These are phyloP conservation scores for Ogataea thermomethanolica DNA, from an alignment of 805 yeast genomes.

Conservation along the genomic window DNA sequence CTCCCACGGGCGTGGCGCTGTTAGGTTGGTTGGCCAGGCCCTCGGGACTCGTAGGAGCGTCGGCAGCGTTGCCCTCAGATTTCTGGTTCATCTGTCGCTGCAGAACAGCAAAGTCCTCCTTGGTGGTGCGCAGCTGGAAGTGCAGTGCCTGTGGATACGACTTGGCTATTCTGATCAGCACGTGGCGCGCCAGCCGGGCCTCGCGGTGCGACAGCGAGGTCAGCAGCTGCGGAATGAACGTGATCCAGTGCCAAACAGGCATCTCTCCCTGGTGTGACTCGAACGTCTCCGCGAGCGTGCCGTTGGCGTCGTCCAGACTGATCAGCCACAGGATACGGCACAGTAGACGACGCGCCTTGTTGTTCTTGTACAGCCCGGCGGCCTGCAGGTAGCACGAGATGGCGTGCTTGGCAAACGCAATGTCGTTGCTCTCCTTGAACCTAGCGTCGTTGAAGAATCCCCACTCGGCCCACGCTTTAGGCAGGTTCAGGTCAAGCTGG, in stretches of 20 bases:
- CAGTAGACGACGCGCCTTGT: constrained; percentile 81
- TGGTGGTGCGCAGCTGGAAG: constrained; percentile 91
- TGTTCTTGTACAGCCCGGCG: constrained; percentile 91
- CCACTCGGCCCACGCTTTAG: constrained; percentile 99
- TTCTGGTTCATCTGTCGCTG: constrained; percentile 56
- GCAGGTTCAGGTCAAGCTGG: constrained; percentile 87
- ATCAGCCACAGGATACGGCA: constrained; percentile 93
- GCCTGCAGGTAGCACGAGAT: constrained; percentile 96
- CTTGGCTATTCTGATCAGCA: constrained; percentile 88
- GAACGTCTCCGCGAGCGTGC: constrained; percentile 80
- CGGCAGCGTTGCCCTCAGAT: constrained; percentile 13
- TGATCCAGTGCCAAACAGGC: constrained; percentile 99
- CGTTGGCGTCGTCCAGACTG: constrained; percentile 81
- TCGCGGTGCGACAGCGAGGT: constrained; percentile 89
- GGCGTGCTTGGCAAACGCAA: constrained; percentile 87
- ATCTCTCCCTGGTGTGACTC: constrained; percentile 92
- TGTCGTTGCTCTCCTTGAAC: constrained; percentile 75
- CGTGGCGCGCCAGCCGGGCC: constrained; percentile 83
- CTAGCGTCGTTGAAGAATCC: constrained; percentile 91
- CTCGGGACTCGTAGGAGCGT: constrained; percentile 6
- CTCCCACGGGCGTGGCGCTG: constrained; percentile 3
- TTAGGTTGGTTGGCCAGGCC: constrained; percentile 1
- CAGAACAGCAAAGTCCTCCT: constrained; percentile 85
- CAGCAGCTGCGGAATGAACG: constrained; percentile 90
- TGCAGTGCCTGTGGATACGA: constrained; percentile 97